phyloP scores from a whole-genome alignment of 768 basidiomycete species.

The Mycena pura region DNA sequence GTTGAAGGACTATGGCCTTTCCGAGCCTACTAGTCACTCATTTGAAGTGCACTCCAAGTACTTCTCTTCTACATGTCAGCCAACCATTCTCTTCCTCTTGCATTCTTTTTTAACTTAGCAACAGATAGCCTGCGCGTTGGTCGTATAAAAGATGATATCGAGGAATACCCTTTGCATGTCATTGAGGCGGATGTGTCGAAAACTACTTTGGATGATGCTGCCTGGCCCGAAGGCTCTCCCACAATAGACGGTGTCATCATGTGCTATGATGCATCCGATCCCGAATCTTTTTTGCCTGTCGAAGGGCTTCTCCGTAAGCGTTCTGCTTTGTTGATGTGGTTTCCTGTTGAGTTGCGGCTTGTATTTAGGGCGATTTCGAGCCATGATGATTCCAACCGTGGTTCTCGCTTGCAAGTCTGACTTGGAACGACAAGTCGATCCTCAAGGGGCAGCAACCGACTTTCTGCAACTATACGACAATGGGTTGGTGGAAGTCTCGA shows the following conservation, averaged over 20 bases:
- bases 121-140: slow-evolving; percentile 46
- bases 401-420: slow-evolving; percentile 92
- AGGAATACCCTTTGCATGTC: slow-evolving; percentile 56
- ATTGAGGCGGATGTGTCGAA: slow-evolving; percentile 60
- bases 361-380: slow-evolving; percentile 60
- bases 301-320: slow-evolving; percentile 75
- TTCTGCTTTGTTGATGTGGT: slow-evolving; percentile 12
- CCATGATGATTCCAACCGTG: slow-evolving; percentile 66
- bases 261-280: slow-evolving; percentile 80
- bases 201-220: slow-evolving; percentile 29
- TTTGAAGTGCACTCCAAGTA: slow-evolving; percentile 36
- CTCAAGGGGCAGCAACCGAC: slow-evolving; percentile 51
- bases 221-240: slow-evolving; percentile 64
- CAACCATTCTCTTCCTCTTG: slow-evolving; percentile 42
- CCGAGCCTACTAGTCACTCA: slow-evolving; percentile 47
- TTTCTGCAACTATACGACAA: slow-evolving; percentile 70
- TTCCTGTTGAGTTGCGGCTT: slow-evolving; percentile 8
- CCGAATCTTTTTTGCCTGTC: slow-evolving; percentile 68
- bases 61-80: no score
- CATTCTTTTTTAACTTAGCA: slow-evolving; percentile 19
- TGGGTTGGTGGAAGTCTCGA: slow-evolving; percentile 80
- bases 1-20: slow-evolving; percentile 64
- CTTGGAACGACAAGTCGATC: slow-evolving; percentile 62
- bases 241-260: slow-evolving; percentile 79
- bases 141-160: slow-evolving; percentile 34